Base-by-base conservation (phyloP, 2,329 filamentous ascomycete genomes). In the Neoarthrinium moseri region DNA sequence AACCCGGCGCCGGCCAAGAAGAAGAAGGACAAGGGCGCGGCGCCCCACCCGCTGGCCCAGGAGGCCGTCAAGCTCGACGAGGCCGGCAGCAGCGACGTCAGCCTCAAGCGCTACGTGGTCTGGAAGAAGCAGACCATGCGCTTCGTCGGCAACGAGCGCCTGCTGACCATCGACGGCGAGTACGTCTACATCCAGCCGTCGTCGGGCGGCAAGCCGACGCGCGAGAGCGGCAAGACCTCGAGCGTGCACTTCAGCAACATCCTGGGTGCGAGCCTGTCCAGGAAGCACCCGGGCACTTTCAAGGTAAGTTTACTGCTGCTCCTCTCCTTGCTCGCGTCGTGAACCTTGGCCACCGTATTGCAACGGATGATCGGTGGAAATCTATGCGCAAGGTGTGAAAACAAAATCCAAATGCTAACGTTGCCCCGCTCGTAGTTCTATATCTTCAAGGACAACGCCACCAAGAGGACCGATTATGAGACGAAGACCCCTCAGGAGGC, bases 111-210 rank as follows among this genome's bases (percentile, higher is more conserved):
- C 56, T 94, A 90, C 66, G 83, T 81, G 11, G 89, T 95, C 13
- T 87, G 86, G 72, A 83, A 89, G 52, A 89, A 91, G 66, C 87
- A 91, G 65, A 84, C 87, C 7, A 89, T 94, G 78, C 83, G 87
- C 20, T 86, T 94, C 56, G 84, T 88, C 33, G 84, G 82, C 4
- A 87, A 88, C 49, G 86, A 91, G 56, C 81, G 87, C 47, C 80
- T 89, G 8, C 72, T 94, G 33, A 83, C 87, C 37, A 89, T 95
- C 53, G 89, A 92, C 56, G 87, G 87, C 49, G 89, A 95, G 63
- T 94, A 91, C 63, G 82, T 95, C 51, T 88, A 92, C 65, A 90
- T 95, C 56, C 86, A 90, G 78, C 87, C 89, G 21, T 75, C 80
- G 2, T 80, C 79, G 2, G 78, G 78, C 8, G 83, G 84, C 29